Evolutionary conservation across 1,139 yeast species (phyloP).

Genomic region (Torulaspora pretoriensis): DNA sequence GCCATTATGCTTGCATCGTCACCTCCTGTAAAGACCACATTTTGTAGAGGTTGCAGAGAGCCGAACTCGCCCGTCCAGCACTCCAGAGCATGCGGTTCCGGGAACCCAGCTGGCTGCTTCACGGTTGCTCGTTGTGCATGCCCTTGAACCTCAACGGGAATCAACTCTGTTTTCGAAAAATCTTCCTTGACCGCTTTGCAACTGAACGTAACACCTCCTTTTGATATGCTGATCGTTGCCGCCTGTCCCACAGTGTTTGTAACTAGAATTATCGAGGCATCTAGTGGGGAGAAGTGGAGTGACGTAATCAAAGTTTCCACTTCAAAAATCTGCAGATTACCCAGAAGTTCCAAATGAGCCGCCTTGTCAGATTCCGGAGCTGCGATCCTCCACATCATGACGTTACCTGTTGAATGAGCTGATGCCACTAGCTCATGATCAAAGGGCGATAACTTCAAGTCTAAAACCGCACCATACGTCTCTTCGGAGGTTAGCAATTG

Average conservation of each 20-base stretch:
- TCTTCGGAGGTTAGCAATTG: slow-evolving; percentile 31
- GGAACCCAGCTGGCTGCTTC: slow-evolving; percentile 13
- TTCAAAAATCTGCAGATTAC: slow-evolving; percentile 45
- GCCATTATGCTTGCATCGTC: slow-evolving; percentile 78
- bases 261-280: slow-evolving; percentile 39
- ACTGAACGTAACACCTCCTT: slow-evolving; percentile 6
- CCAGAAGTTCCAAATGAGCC: slow-evolving; percentile 25
- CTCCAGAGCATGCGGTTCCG: slow-evolving; percentile 57
- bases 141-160: slow-evolving; percentile 24
- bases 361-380: slow-evolving; percentile 16
- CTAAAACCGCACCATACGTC: slow-evolving; percentile 67
- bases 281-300: slow-evolving; percentile 51
- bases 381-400: slow-evolving; percentile 55
- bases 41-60: slow-evolving; percentile 46
- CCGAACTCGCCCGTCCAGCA: slow-evolving; percentile 90
- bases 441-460: slow-evolving; percentile 60
- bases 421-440: slow-evolving; percentile 49
- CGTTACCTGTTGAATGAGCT: slow-evolving; percentile 77
- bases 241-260: slow-evolving; percentile 62
- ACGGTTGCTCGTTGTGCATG: slow-evolving; percentile 11
- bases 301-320: slow-evolving; percentile 58
- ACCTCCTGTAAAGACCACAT: slow-evolving; percentile 81
- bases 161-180: slow-evolving; percentile 13
- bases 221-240: slow-evolving; percentile 26
- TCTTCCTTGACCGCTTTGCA: neutral